These are phyloP conservation scores for Yamagishiella unicocca DNA, from an alignment of 139 green algal species.

Conservation along the genomic window DNA sequence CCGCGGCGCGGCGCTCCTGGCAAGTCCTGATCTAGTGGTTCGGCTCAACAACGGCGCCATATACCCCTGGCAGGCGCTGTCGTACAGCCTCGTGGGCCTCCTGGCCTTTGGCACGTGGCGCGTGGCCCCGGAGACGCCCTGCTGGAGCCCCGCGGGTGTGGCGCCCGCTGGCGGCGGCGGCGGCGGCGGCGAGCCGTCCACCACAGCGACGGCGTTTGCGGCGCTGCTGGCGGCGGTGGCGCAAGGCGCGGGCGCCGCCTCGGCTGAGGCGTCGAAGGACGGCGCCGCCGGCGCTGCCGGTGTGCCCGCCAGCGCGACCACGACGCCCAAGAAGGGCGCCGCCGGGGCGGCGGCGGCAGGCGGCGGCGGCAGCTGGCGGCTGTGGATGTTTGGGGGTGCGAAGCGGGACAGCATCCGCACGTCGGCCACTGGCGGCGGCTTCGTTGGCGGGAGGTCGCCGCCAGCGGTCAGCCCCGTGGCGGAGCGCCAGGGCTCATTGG, in stretches of 20 bases:
- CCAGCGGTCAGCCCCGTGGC: background rate
- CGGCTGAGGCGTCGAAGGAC: background rate
- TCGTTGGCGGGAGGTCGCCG: background rate
- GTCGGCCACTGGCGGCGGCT: background rate
- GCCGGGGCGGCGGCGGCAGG: background rate
- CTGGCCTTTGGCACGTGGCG: conserved; percentile 72
- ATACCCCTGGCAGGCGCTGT: conserved; percentile 68
- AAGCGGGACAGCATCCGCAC: conserved; percentile 36
- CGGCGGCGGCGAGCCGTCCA: background rate
- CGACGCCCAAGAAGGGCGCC: conserved; percentile 16
- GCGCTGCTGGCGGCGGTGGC: conserved; percentile 5
- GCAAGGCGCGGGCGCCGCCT: conserved; percentile 17
- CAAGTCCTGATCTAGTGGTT: conserved; percentile 57
- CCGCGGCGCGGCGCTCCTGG: conserved; percentile 27
- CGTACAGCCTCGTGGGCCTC: conserved; percentile 68
- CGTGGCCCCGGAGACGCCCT: conserved; percentile 35
- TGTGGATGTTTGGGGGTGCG: conserved; percentile 71
- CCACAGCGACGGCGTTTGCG: background rate
- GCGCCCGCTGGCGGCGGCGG: background rate
- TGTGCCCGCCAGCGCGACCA: background rate
- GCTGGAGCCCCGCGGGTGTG: conserved; percentile 38
- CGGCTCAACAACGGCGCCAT: conserved; percentile 58
- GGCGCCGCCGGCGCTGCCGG: background rate
- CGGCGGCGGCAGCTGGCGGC: conserved; percentile 62
- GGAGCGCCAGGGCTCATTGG: conserved; percentile 1